These are phyloP conservation scores for Cucurbitaria berberidis DNA, from an alignment of 2,329 filamentous ascomycete genomes.

Conservation along the genomic window DNA sequence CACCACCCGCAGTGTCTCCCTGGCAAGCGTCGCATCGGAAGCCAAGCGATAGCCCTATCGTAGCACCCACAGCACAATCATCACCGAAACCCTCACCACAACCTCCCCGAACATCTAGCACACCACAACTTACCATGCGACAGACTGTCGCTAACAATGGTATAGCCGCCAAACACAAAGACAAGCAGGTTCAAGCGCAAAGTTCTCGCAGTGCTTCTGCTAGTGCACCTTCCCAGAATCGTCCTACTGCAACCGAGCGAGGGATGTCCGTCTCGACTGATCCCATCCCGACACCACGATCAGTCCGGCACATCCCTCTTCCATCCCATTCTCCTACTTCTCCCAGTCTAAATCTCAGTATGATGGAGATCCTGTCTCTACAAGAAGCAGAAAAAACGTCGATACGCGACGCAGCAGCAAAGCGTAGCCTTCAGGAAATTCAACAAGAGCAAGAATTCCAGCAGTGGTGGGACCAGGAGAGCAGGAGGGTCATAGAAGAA, in stretches of 20 bases:
- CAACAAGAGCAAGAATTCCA: slow-evolving; percentile 97
- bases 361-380: slow-evolving; percentile 87
- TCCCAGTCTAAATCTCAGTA: slow-evolving; percentile 70
- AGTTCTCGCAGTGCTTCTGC: slow-evolving; percentile 14
- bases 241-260: slow-evolving; percentile 30
- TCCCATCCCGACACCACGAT: slow-evolving; percentile 50
- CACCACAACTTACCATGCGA: slow-evolving; percentile 64
- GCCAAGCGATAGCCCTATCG: slow-evolving; percentile 27
- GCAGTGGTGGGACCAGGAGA: slow-evolving; percentile 94
- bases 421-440: slow-evolving; percentile 89
- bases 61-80: slow-evolving; percentile 12
- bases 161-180: slow-evolving; percentile 33
- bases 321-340: slow-evolving; percentile 68
- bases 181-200: slow-evolving; percentile 23
- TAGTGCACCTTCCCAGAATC: slow-evolving; percentile 31
- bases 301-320: slow-evolving; percentile 56
- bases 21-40: slow-evolving; percentile 45
- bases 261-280: slow-evolving; percentile 46
- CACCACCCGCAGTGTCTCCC: slow-evolving; percentile 41
- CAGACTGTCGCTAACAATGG: slow-evolving; percentile 60
- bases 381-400: slow-evolving; percentile 84
- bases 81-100: slow-evolving; percentile 23
- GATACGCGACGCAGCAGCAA: slow-evolving; percentile 82
- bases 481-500: slow-evolving; percentile 70
- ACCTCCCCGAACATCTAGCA: slow-evolving; percentile 36